Percentiles rank a stretch among this genome's conserved stretches.
These are phyloP conservation scores for Ascoidea rubescens DNA, from an alignment of 805 yeast genomes.

Conservation along the genomic window DNA sequence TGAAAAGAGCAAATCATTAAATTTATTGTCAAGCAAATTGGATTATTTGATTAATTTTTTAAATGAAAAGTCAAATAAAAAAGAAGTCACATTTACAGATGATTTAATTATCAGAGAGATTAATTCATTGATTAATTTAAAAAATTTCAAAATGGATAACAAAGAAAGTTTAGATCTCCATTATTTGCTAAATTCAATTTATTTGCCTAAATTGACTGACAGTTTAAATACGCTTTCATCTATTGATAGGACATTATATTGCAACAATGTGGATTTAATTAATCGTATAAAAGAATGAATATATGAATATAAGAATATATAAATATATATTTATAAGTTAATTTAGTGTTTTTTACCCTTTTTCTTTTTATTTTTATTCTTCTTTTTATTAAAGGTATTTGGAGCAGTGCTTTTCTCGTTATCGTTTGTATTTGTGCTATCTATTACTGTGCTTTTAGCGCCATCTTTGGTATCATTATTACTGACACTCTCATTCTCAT, in stretches of 20 bases:
- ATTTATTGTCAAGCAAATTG: no score
- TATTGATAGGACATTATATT: neutral
- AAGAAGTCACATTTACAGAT: no score
- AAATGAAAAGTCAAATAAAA: no score
- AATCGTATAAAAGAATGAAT: no score
- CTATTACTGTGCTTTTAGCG: neutral
- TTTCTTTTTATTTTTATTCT: neutral
- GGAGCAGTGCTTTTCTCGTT: neutral
- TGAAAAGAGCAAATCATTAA: no score
- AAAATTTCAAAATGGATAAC: no score
- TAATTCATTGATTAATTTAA: no score
- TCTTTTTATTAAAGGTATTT: neutral
- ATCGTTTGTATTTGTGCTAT: neutral
- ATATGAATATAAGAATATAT: slow-evolving; percentile 1
- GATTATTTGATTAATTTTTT: no score
- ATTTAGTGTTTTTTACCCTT: neutral
- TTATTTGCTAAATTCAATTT: neutral
- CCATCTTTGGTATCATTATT: neutral
- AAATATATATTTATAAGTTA: neutral
- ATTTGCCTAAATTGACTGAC: neutral
- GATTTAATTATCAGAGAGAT: no score
- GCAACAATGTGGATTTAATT: neutral
- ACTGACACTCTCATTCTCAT: neutral
- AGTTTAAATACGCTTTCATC: neutral
- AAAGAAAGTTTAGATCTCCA: neutral